Conservation (phyloP, 495 filamentous ascomycete genomes). For the Podospora pseudopauciseta region DNA sequence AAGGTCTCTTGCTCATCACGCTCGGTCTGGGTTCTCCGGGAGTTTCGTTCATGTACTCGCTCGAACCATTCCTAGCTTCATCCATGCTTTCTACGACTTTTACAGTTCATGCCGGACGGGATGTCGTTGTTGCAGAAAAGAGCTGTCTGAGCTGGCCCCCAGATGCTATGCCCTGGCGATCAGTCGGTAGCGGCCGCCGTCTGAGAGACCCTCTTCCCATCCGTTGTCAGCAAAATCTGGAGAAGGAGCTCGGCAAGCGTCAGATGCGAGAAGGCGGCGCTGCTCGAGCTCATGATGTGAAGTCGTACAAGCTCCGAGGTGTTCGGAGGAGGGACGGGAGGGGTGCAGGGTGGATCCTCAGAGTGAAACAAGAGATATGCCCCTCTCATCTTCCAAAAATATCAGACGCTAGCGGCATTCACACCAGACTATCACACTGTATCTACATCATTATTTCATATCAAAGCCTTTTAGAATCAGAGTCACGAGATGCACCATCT, state of each 20-base stretch:
- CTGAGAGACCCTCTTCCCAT: neutral
- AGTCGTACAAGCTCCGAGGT: neutral
- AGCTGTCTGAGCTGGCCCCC: neutral
- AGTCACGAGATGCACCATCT: constrained; percentile 1
- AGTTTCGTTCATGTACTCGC: neutral
- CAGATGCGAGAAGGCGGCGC: neutral
- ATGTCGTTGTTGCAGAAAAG: neutral
- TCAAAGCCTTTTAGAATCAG: constrained; percentile 2
- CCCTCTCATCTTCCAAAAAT: constrained; percentile 21
- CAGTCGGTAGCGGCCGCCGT: neutral
- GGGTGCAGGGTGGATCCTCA: constrained; percentile 2
- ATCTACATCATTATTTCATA: neutral
- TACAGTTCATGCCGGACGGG: neutral
- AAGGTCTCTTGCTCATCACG: constrained; percentile 1
- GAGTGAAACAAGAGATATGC: constrained; percentile 13
- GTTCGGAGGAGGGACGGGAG: neutral
- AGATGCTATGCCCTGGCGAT: neutral
- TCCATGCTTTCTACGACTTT: neutral
- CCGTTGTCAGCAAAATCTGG: neutral
- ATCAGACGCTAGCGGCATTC: neutral
- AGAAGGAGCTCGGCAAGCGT: neutral
- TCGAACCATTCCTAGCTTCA: neutral
- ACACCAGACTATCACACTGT: neutral
- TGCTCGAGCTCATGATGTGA: neutral
- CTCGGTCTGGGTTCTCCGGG: neutral